Conservation (phyloP, 2,329 filamentous ascomycete species). For the Trichophaea hybrida region DNA sequence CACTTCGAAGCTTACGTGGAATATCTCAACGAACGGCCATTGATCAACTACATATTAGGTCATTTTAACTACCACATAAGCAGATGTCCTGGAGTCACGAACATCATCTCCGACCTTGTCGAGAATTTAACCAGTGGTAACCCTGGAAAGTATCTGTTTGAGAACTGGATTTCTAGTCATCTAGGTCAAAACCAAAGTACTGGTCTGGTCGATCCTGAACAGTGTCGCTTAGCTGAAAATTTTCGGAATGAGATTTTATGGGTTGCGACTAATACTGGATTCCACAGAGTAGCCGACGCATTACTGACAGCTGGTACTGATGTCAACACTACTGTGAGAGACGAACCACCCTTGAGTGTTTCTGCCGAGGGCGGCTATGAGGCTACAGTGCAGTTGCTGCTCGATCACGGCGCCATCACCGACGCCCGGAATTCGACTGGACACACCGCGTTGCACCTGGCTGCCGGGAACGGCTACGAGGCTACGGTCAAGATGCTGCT, state of each 20-base stretch:
- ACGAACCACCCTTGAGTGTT: too few species aligned
- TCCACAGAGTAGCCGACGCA: too few species aligned
- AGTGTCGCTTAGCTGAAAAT: too few species aligned
- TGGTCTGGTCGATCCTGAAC: too few species aligned
- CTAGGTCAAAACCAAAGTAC: not conserved
- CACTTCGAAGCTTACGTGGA: not conserved
- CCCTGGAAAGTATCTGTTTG: not conserved
- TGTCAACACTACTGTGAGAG: too few species aligned
- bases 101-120: not conserved
- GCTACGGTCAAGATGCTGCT: not conserved
- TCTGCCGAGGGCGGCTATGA: not conserved
- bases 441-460: not conserved
- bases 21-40: not conserved
- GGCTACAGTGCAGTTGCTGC: not conserved
- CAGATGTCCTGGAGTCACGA: not conserved
- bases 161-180: not conserved
- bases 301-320: too few species aligned
- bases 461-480: not conserved
- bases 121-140: not conserved
- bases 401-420: not conserved
- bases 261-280: not conserved
- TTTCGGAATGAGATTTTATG: not conserved
- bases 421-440: not conserved
- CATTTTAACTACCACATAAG: not conserved
- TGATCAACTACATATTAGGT: not conserved